Conservation (phyloP, 495 filamentous ascomycete genomes). For the Acidomyces sp. region DNA sequence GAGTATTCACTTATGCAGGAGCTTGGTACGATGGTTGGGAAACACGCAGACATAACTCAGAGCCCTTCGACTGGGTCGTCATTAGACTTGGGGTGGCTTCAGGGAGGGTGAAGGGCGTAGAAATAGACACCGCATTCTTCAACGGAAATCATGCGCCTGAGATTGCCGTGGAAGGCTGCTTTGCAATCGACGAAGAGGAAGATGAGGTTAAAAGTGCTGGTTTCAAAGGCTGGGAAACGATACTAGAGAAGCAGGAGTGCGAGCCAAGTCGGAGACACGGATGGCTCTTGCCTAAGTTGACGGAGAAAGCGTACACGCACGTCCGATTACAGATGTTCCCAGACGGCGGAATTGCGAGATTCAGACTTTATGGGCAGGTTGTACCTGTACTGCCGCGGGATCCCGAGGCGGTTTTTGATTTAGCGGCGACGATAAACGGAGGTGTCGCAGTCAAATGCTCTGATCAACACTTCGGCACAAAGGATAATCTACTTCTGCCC, state of each 20-base stretch:
- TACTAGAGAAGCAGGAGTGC: conserved; percentile 56
- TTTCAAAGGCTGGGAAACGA: conserved; percentile 54
- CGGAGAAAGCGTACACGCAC: conserved; percentile 62
- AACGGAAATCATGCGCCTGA: conserved; percentile 76
- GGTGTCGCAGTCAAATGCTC: conserved; percentile 63
- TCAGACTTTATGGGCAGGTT: conserved; percentile 67
- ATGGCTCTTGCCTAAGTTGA: conserved; percentile 55
- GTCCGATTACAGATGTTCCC: conserved; percentile 82
- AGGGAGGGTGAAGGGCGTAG: conserved; percentile 62
- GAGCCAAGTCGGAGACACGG: conserved; percentile 64
- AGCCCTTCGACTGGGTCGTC: conserved; percentile 72
- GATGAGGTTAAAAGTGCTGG: conserved; percentile 47
- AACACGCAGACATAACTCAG: conserved; percentile 71
- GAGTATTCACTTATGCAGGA: conserved; percentile 71
- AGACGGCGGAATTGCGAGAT: conserved; percentile 83
- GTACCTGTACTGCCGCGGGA: conserved; percentile 57
- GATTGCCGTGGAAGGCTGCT: conserved; percentile 69
- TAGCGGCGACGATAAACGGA: conserved; percentile 71
- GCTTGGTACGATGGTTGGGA: conserved; percentile 98
- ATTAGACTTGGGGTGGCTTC: conserved; percentile 67
- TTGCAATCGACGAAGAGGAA: conserved; percentile 34
- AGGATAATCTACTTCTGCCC: conserved; percentile 71
- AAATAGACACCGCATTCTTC: conserved; percentile 81
- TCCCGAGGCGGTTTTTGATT: conserved; percentile 54
- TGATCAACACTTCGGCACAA: conserved; percentile 77